Base-by-base conservation (phyloP, 129 eudicot species). In the Ambrosia artemisiifolia region DNA sequence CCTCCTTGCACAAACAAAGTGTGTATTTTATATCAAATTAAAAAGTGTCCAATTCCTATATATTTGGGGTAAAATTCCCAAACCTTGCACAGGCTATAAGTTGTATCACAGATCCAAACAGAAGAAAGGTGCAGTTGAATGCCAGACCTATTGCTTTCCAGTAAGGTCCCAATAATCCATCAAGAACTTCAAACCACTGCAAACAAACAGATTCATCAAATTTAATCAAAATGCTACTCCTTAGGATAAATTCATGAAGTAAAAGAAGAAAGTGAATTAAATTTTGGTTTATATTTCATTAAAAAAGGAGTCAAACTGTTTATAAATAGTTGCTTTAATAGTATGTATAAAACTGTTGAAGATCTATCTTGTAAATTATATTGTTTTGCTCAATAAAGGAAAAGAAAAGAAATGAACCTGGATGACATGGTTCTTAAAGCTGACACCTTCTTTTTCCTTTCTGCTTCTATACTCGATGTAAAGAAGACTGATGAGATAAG, bases 51-150 rank as follows among this genome's bases (percentile, higher is more conserved):
- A 70, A 28, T 62, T 34, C 63, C 38, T 38, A 70, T 17, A 24
- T 24, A 24, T 19, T 75, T 11, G 49, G 20, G 66, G 53, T 36
- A 48, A 34, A 77, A 73, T n/a, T n/a, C n/a, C 33, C 73, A 71
- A 65, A 91, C 97, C 97, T 91, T 77, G 97, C 95, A 82, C 97
- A 91, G 24, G 97, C 97, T 72, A 91, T 88, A 34, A 91, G 83
- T 61, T 91, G 97, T 66, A 88, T 88, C 3, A 91, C 95, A 64
- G 97, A 91, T 42, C 95, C 95, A 78, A 91, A 91, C 48, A 91
- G 89, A 77, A 91, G 91, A 48, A 87, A 91, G 40, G 97, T 90
- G 83, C 95, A 91, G 75, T 89, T 89, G 88, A 86, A 89, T 60
- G 78, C 80, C 5, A 89, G 81, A 67, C 97, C 97, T 61, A 84